Conservation (phyloP, 257 asterid species). For the Eucommia ulmoides region DNA sequence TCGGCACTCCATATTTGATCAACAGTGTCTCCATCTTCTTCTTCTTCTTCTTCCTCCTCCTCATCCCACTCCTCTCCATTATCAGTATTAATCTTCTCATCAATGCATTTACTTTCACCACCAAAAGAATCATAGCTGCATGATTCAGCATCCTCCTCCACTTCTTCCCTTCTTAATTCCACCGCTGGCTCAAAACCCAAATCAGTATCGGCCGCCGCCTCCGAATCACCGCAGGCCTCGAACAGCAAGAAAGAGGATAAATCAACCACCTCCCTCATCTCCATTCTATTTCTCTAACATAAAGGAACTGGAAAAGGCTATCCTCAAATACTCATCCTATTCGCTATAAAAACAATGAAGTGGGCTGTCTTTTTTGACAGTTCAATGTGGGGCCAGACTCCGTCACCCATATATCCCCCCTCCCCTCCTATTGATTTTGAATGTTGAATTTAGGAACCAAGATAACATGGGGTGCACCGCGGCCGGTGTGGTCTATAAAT, state of each 20-base stretch:
- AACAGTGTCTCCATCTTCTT: constrained; percentile 11
- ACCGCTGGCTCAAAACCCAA: not conserved
- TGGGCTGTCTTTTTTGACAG: too few relatives aligned
- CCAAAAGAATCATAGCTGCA: constrained; percentile 10
- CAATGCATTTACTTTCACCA: too few relatives aligned
- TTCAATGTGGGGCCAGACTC: too few relatives aligned
- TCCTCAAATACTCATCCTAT: too few relatives aligned
- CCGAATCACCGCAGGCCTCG: constrained; percentile 18
- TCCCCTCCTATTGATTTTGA: too few relatives aligned
- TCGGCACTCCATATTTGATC: constrained; percentile 9
- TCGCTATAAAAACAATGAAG: too few relatives aligned
- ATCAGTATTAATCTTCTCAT: not conserved
- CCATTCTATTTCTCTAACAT: not conserved
- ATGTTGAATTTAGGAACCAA: too few relatives aligned
- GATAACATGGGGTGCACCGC: too few relatives aligned
- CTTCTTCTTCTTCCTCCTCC: not conserved
- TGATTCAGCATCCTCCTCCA: constrained; percentile 16
- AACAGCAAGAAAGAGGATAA: constrained; percentile 15
- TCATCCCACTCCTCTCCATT: not conserved
- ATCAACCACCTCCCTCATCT: constrained; percentile 5
- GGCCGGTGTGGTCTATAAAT: too few relatives aligned
- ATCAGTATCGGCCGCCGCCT: constrained; percentile 4
- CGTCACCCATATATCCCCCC: too few relatives aligned
- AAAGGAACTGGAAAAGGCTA: too few relatives aligned
- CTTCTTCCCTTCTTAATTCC: not conserved